These are phyloP conservation scores for Mycosphaerelloides madeirae DNA, from an alignment of 2,329 filamentous ascomycete species.

Conservation along the genomic window DNA sequence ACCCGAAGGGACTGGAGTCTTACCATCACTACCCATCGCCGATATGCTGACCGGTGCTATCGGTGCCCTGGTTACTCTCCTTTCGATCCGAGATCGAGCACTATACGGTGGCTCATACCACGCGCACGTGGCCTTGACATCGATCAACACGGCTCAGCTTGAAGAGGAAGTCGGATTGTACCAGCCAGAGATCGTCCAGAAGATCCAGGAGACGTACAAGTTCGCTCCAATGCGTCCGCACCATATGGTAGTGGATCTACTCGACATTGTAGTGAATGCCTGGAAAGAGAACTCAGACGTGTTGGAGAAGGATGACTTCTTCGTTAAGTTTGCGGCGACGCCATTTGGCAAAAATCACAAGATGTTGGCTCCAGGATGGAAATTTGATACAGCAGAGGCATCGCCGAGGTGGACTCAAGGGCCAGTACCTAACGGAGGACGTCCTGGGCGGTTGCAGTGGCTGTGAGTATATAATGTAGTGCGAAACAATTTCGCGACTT, in stretches of 20 bases:
- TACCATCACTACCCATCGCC: conserved; percentile 14
- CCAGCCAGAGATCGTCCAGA: conserved; percentile 21
- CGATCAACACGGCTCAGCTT: conserved; percentile 31
- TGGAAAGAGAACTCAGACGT: conserved; percentile 27
- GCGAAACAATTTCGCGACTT: too few relatives aligned
- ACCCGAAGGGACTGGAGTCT: conserved; percentile 20
- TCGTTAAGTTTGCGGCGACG: conserved; percentile 20
- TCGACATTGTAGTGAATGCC: conserved; percentile 26
- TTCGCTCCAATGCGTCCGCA: conserved; percentile 27
- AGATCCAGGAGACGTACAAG: conserved; percentile 26
- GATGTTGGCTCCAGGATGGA: conserved; percentile 26
- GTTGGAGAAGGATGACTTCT: conserved; percentile 18
- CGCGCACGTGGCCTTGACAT: conserved; percentile 34
- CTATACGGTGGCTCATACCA: conserved; percentile 21
- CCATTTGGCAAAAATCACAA: conserved; percentile 24
- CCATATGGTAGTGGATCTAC: conserved; percentile 30
- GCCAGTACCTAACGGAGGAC: conserved; percentile 17
- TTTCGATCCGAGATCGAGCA: conserved; percentile 32
- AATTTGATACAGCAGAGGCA: conserved; percentile 14
- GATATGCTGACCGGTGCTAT: conserved; percentile 20
- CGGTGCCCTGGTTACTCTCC: conserved; percentile 26
- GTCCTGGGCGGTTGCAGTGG: conserved; percentile 1
- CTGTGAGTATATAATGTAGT: too few relatives aligned
- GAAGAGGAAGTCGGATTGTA: conserved; percentile 35
- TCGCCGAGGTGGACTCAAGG: conserved; percentile 13